A percentile compares a stretch with the other conserved stretches of the same genome.
Evolutionary conservation across 371 early-diverging fungal species (phyloP).

Genomic region (Haplosporangium sp.): DNA sequence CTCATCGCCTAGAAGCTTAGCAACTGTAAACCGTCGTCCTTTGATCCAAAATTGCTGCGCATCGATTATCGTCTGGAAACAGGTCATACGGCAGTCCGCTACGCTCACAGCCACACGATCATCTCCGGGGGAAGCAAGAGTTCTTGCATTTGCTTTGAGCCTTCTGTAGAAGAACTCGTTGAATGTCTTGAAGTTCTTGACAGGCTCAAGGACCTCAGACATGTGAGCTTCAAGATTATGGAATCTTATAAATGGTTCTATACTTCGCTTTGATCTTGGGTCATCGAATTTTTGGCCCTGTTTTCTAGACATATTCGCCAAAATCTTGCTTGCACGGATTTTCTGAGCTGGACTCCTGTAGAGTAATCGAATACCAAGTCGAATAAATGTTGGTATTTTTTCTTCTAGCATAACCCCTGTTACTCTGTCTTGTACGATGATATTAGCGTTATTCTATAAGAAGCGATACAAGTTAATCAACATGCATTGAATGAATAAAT

Average conservation of each 20-base stretch:
- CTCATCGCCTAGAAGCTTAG: constrained; percentile 68
- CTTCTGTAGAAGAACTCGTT: constrained; percentile 92
- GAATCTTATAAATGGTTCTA: constrained; percentile 82
- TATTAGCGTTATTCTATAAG: constrained; percentile 75
- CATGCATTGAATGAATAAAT: background rate
- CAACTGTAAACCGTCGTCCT: constrained; percentile 80
- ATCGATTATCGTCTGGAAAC: constrained; percentile 75
- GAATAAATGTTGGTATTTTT: constrained; percentile 85
- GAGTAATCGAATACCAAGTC: constrained; percentile 85
- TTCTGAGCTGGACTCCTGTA: constrained; percentile 69
- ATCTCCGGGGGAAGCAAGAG: constrained; percentile 70
- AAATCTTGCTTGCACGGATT: constrained; percentile 63
- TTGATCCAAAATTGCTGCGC: constrained; percentile 91
- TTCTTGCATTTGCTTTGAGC: constrained; percentile 79
- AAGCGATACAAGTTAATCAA: background rate
- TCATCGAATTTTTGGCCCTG: constrained; percentile 85
- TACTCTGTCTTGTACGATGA: constrained; percentile 80
- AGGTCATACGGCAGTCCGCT: constrained; percentile 85
- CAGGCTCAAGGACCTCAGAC: constrained; percentile 73
- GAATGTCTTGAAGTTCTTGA: constrained; percentile 79
- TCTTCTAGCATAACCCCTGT: constrained; percentile 86
- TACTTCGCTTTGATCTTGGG: constrained; percentile 76
- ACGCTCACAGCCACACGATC: constrained; percentile 79
- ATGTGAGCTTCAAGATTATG: constrained; percentile 70
- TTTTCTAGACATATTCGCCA: constrained; percentile 74